These are phyloP conservation scores for Gossypium gossypioides DNA, from an alignment of 441 rosid genomes.

Conservation along the genomic window DNA sequence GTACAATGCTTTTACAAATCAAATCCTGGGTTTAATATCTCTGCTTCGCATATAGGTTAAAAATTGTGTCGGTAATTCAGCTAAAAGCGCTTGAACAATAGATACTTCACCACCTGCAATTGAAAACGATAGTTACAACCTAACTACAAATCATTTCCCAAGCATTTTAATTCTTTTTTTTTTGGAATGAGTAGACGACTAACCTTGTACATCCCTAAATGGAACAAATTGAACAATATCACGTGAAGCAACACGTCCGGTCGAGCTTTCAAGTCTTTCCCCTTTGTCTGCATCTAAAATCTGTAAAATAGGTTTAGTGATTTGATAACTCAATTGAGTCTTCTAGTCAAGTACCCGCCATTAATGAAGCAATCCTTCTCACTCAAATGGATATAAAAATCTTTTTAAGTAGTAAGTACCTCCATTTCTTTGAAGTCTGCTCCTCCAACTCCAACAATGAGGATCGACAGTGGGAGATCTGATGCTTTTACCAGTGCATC, in stretches of 20 bases:
- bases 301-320: constrained; percentile 22
- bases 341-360: background rate
- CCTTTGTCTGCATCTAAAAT: constrained; percentile 81
- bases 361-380: background rate
- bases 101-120: constrained; percentile 62
- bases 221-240: constrained; percentile 92
- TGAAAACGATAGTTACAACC: background rate
- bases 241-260: constrained; percentile 75
- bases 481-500: constrained; percentile 86
- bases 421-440: constrained; percentile 96
- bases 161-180: background rate
- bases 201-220: constrained; percentile 60
- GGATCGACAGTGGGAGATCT: constrained; percentile 78
- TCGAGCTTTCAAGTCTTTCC: constrained; percentile 73
- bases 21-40: constrained; percentile 40
- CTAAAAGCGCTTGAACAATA: constrained; percentile 68
- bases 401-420: constrained; percentile 28
- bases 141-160: background rate
- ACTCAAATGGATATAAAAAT: background rate
- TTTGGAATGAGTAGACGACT: constrained; percentile 14
- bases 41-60: constrained; percentile 64
- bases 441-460: constrained; percentile 90
- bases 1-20: constrained; percentile 26
- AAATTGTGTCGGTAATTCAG: constrained; percentile 78
- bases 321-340: background rate